phyloP scores from a whole-genome alignment of 2,329 filamentous ascomycete species.

The Macroventuria anomochaeta region DNA sequence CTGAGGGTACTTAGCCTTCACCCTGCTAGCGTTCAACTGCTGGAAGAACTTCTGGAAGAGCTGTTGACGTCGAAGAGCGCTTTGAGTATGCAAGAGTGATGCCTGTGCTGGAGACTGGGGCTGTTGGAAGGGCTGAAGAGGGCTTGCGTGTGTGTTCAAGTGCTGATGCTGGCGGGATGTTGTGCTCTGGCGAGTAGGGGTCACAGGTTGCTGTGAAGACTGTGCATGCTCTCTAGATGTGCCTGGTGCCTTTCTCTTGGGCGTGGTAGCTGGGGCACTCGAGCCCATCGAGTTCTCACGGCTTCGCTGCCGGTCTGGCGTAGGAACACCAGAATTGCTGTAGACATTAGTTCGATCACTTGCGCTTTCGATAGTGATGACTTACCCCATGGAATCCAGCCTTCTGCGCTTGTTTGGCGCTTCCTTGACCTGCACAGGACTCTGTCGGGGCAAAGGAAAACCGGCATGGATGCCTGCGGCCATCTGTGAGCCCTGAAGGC shows the following conservation, averaged over 20 bases:
- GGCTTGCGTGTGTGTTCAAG: background rate
- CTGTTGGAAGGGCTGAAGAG: background rate
- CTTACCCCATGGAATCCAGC: background rate
- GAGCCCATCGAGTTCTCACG: background rate
- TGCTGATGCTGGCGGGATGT: background rate
- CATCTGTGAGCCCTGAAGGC: background rate
- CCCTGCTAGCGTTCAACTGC: background rate
- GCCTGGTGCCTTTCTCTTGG: background rate
- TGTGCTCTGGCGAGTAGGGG: background rate
- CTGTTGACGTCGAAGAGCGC: background rate
- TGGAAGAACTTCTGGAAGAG: background rate
- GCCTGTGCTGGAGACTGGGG: background rate
- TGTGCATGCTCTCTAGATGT: background rate
- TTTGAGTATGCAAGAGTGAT: background rate
- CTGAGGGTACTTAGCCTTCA: background rate
- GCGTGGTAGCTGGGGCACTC: background rate
- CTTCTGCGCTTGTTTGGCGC: slow-evolving; percentile 1
- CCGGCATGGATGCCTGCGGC: background rate
- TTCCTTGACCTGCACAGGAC: background rate
- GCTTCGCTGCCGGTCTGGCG: background rate
- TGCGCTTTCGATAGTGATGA: rapidly evolving
- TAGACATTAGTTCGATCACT: background rate
- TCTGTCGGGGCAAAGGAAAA: background rate
- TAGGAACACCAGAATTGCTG: background rate
- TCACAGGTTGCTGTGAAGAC: background rate